Base-by-base conservation (phyloP, 768 basidiomycete species). In the Mrakia gelida region DNA sequence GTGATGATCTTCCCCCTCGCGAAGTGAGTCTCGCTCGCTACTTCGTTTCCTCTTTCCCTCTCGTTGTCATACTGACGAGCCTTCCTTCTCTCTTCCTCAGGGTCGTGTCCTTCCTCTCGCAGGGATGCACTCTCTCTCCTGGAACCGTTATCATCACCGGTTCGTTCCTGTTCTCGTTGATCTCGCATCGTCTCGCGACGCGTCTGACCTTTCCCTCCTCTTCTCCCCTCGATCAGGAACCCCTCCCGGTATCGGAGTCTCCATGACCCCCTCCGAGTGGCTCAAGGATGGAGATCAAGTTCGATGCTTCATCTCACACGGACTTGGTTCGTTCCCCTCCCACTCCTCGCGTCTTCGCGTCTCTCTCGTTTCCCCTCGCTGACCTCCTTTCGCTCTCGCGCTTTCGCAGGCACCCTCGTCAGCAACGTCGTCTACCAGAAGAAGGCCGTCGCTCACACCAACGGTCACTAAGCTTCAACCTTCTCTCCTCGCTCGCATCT, bases 91-190 rank as follows among this genome's bases (percentile, higher is more conserved):
- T 49, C n/a, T 34, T 45, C 13, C 75, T n/a, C 52, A 70, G 75
- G 62, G 34, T 76, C 67, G 67, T 76, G 18, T 68, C 68, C 1
- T 76, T 70, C 75, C 54, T 76, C 30, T 76, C 75, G 26, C 83
- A 85, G 74, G 85, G 86, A 1, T 84, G 85, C 2, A 86, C 85
- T 0, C 80, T 85, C 11, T 80, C 79, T 15, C 79, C 83, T 32
- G 86, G 86, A 1, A 84, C 84, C 13, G 41, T 86, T 41, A 85
- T 86, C 79, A 76, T 85, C 49, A 86, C 85, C 5, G 86, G 85
- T n/a, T 59, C 59, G 59, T 59, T 18, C 7, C n/a, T 26, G 5
- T 28, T 28, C 59, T 15, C n/a, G 5, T n/a, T 59, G n/a, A 2
- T 28, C 26, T 23, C 59, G 1, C 56, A 56, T 13, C 54, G 2